Base-by-base conservation (phyloP, 2,329 filamentous ascomycete genomes). In the Pyricularia pennisetigena region DNA sequence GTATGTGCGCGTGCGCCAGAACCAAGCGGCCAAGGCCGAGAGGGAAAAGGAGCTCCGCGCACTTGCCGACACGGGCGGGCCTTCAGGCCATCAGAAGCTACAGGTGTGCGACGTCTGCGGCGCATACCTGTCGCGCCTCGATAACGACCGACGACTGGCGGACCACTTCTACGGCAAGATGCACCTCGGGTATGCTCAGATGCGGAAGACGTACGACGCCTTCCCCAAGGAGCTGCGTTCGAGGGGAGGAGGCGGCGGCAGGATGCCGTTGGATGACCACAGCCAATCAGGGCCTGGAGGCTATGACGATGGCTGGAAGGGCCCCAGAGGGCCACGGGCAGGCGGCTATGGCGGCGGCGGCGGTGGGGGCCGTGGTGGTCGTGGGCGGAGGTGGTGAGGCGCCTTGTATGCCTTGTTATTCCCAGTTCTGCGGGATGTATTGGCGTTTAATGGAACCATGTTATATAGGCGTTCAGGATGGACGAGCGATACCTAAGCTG, bases 151-250 rank as follows among this genome's bases (percentile, higher is more conserved):
- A 49, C 86, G 95, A 32, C 79, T 99, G 75, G 95, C 95, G 24
- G 95, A 99, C 77, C 95, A 99, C 78, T 99, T 99, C 77, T 98
- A 97, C 79, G 95, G 95, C 26, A 99, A 99, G 83, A 99, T 99
- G 95, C 95, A 99, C 76, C 81, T 99, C 69, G 95, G 95, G 0
- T 99, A 98, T 77, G 95, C 95, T 20, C 92, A 97, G 80, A 99
- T 99, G 95, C 88, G 95, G 74, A 97, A 95, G 83, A 95, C 93
- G 3, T 93, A 88, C 74, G 93, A 97, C 68, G 82, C 86, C n/a
- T 88, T 99, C 71, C 90, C 90, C 67, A 93, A 93, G 79, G 93
- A 97, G 76, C 84, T 97, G 79, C 91, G 93, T 74, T 79, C 10
- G 76, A 78, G 63, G 74, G 32, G 76, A 83, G 70, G 80, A 80